Evolutionary conservation across 257 asterid species (phyloP).

Genomic region (Solanum clarkiae): DNA sequence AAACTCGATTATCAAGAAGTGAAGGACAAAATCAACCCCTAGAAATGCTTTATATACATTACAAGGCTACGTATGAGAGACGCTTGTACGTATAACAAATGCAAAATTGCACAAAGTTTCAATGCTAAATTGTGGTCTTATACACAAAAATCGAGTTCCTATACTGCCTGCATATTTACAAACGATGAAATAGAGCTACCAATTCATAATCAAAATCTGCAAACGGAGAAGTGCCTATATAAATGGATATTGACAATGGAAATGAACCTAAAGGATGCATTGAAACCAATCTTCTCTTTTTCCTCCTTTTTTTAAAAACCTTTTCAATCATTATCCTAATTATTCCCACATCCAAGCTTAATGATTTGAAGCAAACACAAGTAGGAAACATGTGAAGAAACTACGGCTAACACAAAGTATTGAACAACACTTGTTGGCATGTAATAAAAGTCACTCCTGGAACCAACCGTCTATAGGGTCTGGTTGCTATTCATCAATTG

Average conservation of each 20-base stretch:
- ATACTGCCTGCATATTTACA: background rate
- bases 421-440: background rate
- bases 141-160: background rate
- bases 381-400: constrained; percentile 9
- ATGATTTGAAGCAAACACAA: constrained; percentile 7
- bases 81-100: background rate
- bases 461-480: background rate
- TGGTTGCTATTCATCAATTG: constrained; percentile 22
- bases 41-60: background rate
- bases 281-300: background rate
- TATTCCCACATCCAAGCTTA: constrained; percentile 6
- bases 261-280: background rate
- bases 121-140: background rate
- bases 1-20: background rate
- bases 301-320: background rate
- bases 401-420: constrained; percentile 2
- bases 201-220: background rate
- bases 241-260: background rate
- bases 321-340: constrained; percentile 4
- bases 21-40: background rate
- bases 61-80: background rate
- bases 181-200: background rate
- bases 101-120: background rate
- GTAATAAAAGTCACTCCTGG: background rate
- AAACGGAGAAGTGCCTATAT: background rate